Conservation (phyloP, 257 asterid genomes). For the Jasminum sambac region DNA sequence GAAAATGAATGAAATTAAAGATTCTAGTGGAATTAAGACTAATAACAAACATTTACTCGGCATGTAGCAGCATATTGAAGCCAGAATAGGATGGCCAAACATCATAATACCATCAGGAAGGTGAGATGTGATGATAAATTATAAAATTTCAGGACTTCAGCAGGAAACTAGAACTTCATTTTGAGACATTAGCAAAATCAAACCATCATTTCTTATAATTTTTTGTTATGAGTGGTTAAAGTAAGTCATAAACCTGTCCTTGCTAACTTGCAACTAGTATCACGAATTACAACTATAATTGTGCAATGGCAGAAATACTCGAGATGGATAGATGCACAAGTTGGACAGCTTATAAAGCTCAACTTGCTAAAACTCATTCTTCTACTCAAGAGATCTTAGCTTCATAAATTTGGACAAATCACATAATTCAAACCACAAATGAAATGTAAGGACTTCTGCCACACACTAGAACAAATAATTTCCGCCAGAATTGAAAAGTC, state of each 20-base stretch:
- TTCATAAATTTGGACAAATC: conserved; percentile 5
- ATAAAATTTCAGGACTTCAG: background rate
- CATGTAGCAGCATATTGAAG: conserved; percentile 4
- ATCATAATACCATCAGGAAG: background rate
- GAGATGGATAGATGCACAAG: conserved; percentile 1
- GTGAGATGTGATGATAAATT: background rate
- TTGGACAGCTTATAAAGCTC: background rate
- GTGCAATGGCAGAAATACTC: background rate
- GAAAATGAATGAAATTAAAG: conserved; percentile 13
- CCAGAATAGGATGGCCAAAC: background rate
- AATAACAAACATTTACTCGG: background rate
- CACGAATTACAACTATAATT: background rate
- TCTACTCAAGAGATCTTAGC: conserved; percentile 13
- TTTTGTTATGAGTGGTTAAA: background rate
- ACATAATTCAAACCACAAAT: conserved; percentile 6
- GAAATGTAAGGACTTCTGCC: background rate
- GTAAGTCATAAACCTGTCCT: background rate
- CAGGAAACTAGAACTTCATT: background rate
- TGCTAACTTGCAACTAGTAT: conserved; percentile 4
- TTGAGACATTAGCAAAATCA: background rate
- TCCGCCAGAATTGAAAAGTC: background rate
- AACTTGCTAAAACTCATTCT: conserved; percentile 1
- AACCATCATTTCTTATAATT: background rate
- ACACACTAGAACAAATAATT: background rate
- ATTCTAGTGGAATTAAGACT: conserved; percentile 20